A percentile compares a stretch with the other conserved stretches of the same genome.
Conservation (phyloP, 1,139 yeast genomes). For the Torulaspora globosa region DNA sequence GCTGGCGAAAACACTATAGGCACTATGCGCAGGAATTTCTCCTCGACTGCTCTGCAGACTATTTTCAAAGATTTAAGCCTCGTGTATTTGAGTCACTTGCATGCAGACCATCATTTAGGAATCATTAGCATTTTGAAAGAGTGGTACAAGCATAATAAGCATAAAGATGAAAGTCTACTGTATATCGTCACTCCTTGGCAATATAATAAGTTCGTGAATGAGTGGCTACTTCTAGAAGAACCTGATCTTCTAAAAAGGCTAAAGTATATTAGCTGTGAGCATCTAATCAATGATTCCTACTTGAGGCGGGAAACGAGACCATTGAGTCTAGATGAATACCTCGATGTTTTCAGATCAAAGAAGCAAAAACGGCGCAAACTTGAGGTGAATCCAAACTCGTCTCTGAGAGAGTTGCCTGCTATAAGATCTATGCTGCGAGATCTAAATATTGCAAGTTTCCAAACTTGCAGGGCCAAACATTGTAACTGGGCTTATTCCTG, state of each 20-base stretch:
- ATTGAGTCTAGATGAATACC: constrained; percentile 31
- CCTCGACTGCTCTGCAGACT: constrained; percentile 40
- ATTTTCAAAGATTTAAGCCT: constrained; percentile 55
- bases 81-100: constrained; percentile 81
- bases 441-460: constrained; percentile 38
- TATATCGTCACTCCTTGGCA: constrained; percentile 75
- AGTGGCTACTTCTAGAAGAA: constrained; percentile 62
- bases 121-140: constrained; percentile 61
- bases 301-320: constrained; percentile 34
- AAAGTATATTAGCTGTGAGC: constrained; percentile 64
- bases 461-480: constrained; percentile 75
- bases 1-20: constrained; percentile 95
- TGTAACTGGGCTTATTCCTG: constrained; percentile 82
- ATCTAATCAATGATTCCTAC: constrained; percentile 41
- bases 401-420: constrained; percentile 23
- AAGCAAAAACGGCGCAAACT: constrained; percentile 36
- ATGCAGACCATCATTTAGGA: constrained; percentile 97
- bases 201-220: constrained; percentile 60
- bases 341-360: constrained; percentile 7
- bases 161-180: constrained; percentile 37
- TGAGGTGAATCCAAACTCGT: constrained; percentile 30
- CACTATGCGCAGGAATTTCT: constrained; percentile 59
- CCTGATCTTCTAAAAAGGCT: constrained; percentile 44
- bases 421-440: constrained; percentile 33
- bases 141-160: constrained; percentile 51